These are phyloP conservation scores for Vinca major DNA, from an alignment of 305 asterid genomes.

Conservation along the genomic window DNA sequence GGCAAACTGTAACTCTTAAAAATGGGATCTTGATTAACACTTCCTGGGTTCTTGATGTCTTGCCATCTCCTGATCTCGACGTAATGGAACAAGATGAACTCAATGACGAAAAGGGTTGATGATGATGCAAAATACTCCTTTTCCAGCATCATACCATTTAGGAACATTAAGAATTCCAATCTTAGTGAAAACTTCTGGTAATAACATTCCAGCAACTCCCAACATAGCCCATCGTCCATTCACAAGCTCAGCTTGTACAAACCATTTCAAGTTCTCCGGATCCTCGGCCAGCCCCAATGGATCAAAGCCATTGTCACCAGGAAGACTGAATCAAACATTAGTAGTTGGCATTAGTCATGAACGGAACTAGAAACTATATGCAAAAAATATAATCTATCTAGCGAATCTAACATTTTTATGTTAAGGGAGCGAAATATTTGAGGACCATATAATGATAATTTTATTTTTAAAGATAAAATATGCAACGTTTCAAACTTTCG, in stretches of 20 bases:
- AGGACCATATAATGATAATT: too few relatives aligned
- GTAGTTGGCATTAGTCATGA: background rate
- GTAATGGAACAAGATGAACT: conserved; percentile 90
- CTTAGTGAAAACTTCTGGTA: conserved; percentile 72
- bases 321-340: conserved; percentile 33
- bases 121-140: conserved; percentile 85
- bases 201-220: conserved; percentile 88
- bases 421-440: too few relatives aligned
- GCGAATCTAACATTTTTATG: too few relatives aligned
- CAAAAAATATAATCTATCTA: too few relatives aligned
- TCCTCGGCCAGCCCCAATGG: conserved; percentile 93
- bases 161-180: conserved; percentile 69
- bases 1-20: conserved; percentile 87
- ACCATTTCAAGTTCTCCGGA: conserved; percentile 80
- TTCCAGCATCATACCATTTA: conserved; percentile 89
- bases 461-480: too few relatives aligned
- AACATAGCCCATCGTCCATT: conserved; percentile 98
- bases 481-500: too few relatives aligned
- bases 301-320: conserved; percentile 95
- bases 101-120: conserved; percentile 77
- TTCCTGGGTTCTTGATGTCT: conserved; percentile 92
- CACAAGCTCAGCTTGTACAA: conserved; percentile 78
- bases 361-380: too few relatives aligned
- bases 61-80: conserved; percentile 98
- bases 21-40: conserved; percentile 93